Conservation (phyloP, 2,329 filamentous ascomycete species). For the Talaromyces amestolkiae region DNA sequence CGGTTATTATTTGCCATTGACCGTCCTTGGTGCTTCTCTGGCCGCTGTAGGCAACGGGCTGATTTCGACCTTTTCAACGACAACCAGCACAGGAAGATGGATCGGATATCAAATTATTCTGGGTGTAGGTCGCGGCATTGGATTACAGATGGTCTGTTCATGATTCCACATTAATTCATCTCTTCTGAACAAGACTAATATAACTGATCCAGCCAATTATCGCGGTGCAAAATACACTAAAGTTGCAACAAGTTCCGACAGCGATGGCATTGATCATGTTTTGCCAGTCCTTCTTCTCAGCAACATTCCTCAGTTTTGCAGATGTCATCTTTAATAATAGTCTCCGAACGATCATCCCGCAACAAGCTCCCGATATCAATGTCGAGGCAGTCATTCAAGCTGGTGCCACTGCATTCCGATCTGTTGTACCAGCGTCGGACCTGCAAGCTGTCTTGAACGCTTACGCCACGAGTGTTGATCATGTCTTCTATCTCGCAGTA, state of each 20-base stretch:
- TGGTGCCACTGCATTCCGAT: conserved; percentile 45
- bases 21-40: conserved; percentile 31
- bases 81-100: conserved; percentile 41
- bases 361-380: conserved; percentile 41
- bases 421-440: conserved; percentile 35
- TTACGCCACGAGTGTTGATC: conserved; percentile 28
- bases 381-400: conserved; percentile 36
- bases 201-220: conserved; percentile 39
- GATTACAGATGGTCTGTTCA: conserved; percentile 26
- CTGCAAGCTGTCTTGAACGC: conserved; percentile 36
- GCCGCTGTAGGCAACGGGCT: conserved; percentile 41
- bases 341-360: conserved; percentile 53
- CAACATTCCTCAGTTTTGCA: conserved; percentile 63
- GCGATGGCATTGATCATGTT: conserved; percentile 51
- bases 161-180: conserved; percentile 1
- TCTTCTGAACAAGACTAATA: background rate
- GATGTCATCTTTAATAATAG: conserved; percentile 68
- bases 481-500: conserved; percentile 25
- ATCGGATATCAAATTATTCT: conserved; percentile 50
- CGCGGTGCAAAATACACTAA: conserved; percentile 41
- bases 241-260: conserved; percentile 36
- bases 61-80: conserved; percentile 40
- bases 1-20: conserved; percentile 37
- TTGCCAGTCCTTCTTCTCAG: conserved; percentile 64
- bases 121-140: conserved; percentile 44